Evolutionary conservation across 352 stramenopile genomes (phyloP).

Genomic region (Phytophthora parvispora): DNA sequence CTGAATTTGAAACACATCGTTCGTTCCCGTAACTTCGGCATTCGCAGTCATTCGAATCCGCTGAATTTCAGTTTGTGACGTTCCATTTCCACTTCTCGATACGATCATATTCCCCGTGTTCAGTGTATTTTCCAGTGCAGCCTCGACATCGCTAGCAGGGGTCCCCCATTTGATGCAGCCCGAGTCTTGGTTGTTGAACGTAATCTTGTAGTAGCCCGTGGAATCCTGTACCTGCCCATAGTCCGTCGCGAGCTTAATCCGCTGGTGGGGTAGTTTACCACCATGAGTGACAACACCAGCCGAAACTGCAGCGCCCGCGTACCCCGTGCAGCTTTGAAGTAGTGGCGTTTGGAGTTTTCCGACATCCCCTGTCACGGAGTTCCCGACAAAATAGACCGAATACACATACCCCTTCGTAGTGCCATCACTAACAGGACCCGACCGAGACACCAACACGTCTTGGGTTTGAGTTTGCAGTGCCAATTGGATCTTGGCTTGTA

Average conservation of each 20-base stretch:
- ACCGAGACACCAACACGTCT: slow-evolving; percentile 66
- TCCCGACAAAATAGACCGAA: slow-evolving; percentile 94
- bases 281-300: slow-evolving; percentile 76
- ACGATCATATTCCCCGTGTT: slow-evolving; percentile 68
- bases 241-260: slow-evolving; percentile 85
- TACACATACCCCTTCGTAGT: slow-evolving; percentile 84
- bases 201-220: slow-evolving; percentile 67
- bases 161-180: slow-evolving; percentile 72
- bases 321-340: slow-evolving; percentile 33
- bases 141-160: slow-evolving; percentile 52
- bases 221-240: slow-evolving; percentile 75
- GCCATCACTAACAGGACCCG: slow-evolving; percentile 37
- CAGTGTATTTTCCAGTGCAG: slow-evolving; percentile 53
- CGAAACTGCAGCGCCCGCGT: slow-evolving; percentile 31
- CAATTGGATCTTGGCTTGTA: slow-evolving; percentile 18
- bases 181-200: slow-evolving; percentile 36
- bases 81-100: slow-evolving; percentile 58
- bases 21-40: slow-evolving; percentile 57
- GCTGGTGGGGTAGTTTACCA: slow-evolving; percentile 85
- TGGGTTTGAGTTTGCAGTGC: slow-evolving; percentile 16
- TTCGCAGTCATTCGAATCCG: slow-evolving; percentile 76
- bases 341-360: slow-evolving; percentile 34
- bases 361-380: slow-evolving; percentile 87
- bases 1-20: slow-evolving; percentile 71
- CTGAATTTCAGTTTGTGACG: slow-evolving; percentile 76